These are phyloP conservation scores for Ramichloridium luteum DNA, from an alignment of 2,329 filamentous ascomycete species.

Conservation along the genomic window DNA sequence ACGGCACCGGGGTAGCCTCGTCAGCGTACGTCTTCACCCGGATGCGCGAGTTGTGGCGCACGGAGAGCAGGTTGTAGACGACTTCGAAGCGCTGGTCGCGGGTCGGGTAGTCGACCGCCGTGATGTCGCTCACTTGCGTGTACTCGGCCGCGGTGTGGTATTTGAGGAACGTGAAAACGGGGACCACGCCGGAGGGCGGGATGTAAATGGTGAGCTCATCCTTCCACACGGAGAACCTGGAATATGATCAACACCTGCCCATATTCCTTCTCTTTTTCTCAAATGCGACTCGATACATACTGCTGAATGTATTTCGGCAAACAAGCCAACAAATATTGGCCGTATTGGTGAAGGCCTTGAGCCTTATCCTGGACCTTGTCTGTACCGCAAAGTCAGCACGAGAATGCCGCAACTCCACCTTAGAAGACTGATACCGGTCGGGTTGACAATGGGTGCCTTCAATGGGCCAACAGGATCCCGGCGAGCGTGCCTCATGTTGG, in stretches of 20 bases:
- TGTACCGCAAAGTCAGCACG: slow-evolving; percentile 4
- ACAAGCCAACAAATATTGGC: slow-evolving; percentile 91
- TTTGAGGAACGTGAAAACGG: slow-evolving; percentile 89
- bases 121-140: slow-evolving; percentile 86
- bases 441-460: slow-evolving; percentile 72
- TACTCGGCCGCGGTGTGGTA: slow-evolving; percentile 96
- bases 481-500: slow-evolving; percentile 34
- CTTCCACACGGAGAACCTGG: slow-evolving; percentile 90
- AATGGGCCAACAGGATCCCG: slow-evolving; percentile 42
- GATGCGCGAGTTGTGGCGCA: slow-evolving; percentile 92
- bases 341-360: slow-evolving; percentile 83
- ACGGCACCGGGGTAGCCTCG: slow-evolving; percentile 86
- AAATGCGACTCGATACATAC: no score
- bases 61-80: slow-evolving; percentile 91
- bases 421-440: slow-evolving; percentile 48
- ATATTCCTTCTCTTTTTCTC: no score
- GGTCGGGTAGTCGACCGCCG: slow-evolving; percentile 89
- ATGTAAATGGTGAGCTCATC: slow-evolving; percentile 76
- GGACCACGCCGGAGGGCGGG: slow-evolving; percentile 73
- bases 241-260: slow-evolving; percentile 4
- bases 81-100: slow-evolving; percentile 93
- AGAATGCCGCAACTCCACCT: no score
- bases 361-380: slow-evolving; percentile 86
- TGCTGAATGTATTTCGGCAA: slow-evolving; percentile 97
- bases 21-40: slow-evolving; percentile 98